phyloP scores from a whole-genome alignment of 768 basidiomycete genomes.

The Tephrocybe rancida region DNA sequence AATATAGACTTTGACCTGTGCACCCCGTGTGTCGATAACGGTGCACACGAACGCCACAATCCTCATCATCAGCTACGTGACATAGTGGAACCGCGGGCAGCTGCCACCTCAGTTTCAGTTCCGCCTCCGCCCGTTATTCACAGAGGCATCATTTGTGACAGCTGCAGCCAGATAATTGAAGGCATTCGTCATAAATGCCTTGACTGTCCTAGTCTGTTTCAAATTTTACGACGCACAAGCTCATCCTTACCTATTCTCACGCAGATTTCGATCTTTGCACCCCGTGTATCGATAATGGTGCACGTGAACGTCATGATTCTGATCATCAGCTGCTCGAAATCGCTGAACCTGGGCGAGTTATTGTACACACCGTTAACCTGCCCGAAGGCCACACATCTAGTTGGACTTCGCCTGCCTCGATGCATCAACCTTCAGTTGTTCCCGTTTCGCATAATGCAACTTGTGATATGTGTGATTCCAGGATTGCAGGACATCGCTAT shows the following conservation, averaged over 20 bases:
- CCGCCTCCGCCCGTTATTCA: slow-evolving; percentile 47
- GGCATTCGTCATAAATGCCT: slow-evolving; percentile 82
- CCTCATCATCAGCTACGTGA: slow-evolving; percentile 73
- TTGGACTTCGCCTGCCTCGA: no score
- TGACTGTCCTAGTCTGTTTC: slow-evolving; percentile 64
- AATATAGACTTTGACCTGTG: slow-evolving; percentile 73
- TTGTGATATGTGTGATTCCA: slow-evolving; percentile 79
- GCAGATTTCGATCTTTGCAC: slow-evolving; percentile 77
- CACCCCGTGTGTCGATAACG: slow-evolving; percentile 51
- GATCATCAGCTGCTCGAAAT: slow-evolving; percentile 77
- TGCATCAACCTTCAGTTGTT: slow-evolving; percentile 11
- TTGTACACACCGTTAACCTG: slow-evolving; percentile 62
- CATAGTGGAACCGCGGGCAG: slow-evolving; percentile 64
- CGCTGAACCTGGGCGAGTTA: slow-evolving; percentile 61
- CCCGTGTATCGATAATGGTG: slow-evolving; percentile 50
- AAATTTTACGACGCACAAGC: neutral
- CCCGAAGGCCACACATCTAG: slow-evolving; percentile 38
- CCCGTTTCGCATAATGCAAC: slow-evolving; percentile 59
- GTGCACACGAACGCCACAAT: slow-evolving; percentile 53
- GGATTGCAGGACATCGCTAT: slow-evolving; percentile 71
- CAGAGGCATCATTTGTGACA: slow-evolving; percentile 64
- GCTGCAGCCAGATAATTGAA: slow-evolving; percentile 55
- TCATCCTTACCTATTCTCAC: neutral
- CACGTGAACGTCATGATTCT: slow-evolving; percentile 55
- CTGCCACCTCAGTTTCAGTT: neutral